phyloP scores from a whole-genome alignment of 805 yeast genomes.

The Lachancea sp. region DNA sequence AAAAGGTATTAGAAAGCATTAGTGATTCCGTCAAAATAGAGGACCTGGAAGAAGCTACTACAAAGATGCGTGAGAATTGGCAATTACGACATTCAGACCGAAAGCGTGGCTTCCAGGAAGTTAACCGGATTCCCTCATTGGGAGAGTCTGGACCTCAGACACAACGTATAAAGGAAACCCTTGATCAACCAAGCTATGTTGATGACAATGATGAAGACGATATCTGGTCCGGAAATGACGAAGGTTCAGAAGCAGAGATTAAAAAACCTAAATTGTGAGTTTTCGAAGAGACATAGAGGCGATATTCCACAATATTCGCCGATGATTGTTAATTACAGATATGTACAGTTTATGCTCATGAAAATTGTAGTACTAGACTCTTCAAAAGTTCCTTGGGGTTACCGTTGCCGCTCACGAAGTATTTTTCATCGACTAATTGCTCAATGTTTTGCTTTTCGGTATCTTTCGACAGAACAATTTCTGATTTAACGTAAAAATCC shows the following conservation, averaged over 20 bases:
- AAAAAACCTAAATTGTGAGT: slow-evolving; percentile 6
- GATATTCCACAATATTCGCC: slow-evolving; percentile 8
- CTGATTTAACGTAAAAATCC: slow-evolving; percentile 36
- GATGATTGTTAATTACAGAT: slow-evolving; percentile 2
- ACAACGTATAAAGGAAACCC: too few relatives aligned
- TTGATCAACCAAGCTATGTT: slow-evolving; percentile 25
- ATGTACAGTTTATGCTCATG: slow-evolving; percentile 5
- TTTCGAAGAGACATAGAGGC: too few relatives aligned
- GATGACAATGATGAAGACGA: slow-evolving; percentile 28
- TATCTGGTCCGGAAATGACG: slow-evolving; percentile 27
- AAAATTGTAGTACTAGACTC: slow-evolving; percentile 22
- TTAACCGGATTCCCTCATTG: slow-evolving; percentile 5
- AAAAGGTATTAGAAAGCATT: slow-evolving; percentile 76
- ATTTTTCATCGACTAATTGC: slow-evolving; percentile 42
- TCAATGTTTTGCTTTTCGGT: slow-evolving; percentile 30
- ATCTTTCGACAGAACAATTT: slow-evolving; percentile 36
- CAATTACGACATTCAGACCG: slow-evolving; percentile 42
- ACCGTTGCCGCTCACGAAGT: slow-evolving; percentile 57
- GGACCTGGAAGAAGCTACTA: slow-evolving; percentile 57
- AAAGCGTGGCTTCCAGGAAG: slow-evolving; percentile 9
- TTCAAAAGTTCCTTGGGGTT: slow-evolving; percentile 50
- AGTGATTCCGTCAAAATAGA: slow-evolving; percentile 79
- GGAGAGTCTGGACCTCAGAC: slow-evolving; percentile 6
- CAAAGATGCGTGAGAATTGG: slow-evolving; percentile 56
- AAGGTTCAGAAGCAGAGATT: slow-evolving; percentile 1